Base-by-base conservation (phyloP, 257 asterid genomes). In the Avicennia marina region DNA sequence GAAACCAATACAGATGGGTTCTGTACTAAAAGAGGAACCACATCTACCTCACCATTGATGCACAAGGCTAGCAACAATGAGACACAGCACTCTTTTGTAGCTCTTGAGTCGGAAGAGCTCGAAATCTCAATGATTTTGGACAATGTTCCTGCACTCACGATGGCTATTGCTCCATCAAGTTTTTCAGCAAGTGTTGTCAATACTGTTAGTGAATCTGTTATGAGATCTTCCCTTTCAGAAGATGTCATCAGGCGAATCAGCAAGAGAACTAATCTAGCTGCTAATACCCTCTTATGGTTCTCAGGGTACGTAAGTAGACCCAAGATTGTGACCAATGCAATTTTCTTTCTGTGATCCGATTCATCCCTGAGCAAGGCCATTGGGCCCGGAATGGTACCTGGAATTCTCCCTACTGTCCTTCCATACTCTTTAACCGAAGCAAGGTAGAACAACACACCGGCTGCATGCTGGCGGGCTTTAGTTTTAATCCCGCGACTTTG, bases 381-480 rank as follows among this genome's bases (percentile, higher is more conserved):
- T 0, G 88, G 71, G 16, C 94, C 87, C 0, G 78, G 68, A 31
- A 88, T 60, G 1, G 73, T 63, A 4, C 72, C 78, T 0, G 81
- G 78, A 5, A 51, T 81, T 44, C 75, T 64, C 34, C 95, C 94
- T 6, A 90, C 81, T 32, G 20, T 56, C 36, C 58, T 56, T 7
- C 85, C 71, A 54, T 83, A 75, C 53, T 83, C 89, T 40, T 87
- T 86, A 12, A 67, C 74, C 2, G 95, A 91, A 39, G 95, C 68
- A 6, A 85, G 89, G 64, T 87, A 88, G 76, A 87, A 91, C 19
- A 91, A 46, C 12, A 61, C 57, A 1, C 93, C 95, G 1, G 95
- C 96, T 4, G 98, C 94, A 4, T 82, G 88, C 55, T 76, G 86
- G 8, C 95, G 80, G 0, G 93, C 73, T 73, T 85, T 91, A 52